A percentile compares a stretch with the other conserved stretches of the same genome.
These are phyloP conservation scores for Parastagonospora avenae DNA, from an alignment of 2,329 filamentous ascomycete species.

Conservation along the genomic window DNA sequence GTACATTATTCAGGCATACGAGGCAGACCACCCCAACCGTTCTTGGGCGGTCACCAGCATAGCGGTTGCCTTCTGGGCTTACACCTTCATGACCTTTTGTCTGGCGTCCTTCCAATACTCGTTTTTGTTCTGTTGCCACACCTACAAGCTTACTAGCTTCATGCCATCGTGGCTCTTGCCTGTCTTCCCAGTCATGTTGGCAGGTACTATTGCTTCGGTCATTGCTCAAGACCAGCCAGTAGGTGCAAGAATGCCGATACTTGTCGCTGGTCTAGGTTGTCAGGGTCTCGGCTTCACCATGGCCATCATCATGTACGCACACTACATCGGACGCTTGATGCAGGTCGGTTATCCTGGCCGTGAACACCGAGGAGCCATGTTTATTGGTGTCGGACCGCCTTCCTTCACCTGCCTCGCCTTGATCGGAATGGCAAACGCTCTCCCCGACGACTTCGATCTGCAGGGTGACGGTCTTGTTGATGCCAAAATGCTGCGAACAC, in stretches of 20 bases:
- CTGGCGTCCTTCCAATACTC: conserved; percentile 60
- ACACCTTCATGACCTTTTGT: conserved; percentile 48
- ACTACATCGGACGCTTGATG: conserved; percentile 75
- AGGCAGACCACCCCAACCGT: conserved; percentile 46
- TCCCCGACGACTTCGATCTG: conserved; percentile 55
- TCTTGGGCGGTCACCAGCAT: conserved; percentile 49
- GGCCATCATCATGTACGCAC: conserved; percentile 73
- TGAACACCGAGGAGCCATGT: conserved; percentile 71
- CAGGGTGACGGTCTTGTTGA: conserved; percentile 55
- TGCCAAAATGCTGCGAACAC: conserved; percentile 48
- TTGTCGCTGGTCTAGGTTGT: conserved; percentile 69
- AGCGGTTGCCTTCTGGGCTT: conserved; percentile 51
- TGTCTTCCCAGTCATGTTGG: conserved; percentile 76
- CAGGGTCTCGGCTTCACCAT: conserved; percentile 73
- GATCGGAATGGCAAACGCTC: conserved; percentile 67
- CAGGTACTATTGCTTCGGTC: conserved; percentile 71
- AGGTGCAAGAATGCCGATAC: conserved; percentile 63
- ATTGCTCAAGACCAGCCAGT: conserved; percentile 66
- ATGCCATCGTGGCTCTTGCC: conserved; percentile 77
- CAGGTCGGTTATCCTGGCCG: conserved; percentile 65
- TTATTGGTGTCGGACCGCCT: conserved; percentile 77
- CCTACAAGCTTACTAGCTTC: conserved; percentile 67
- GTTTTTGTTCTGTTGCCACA: conserved; percentile 66
- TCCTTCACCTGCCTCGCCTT: conserved; percentile 73
- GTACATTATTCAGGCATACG: conserved; percentile 40